Conservation (phyloP, 1,284 basidiomycete genomes). For the Schizophyllum amplum region DNA sequence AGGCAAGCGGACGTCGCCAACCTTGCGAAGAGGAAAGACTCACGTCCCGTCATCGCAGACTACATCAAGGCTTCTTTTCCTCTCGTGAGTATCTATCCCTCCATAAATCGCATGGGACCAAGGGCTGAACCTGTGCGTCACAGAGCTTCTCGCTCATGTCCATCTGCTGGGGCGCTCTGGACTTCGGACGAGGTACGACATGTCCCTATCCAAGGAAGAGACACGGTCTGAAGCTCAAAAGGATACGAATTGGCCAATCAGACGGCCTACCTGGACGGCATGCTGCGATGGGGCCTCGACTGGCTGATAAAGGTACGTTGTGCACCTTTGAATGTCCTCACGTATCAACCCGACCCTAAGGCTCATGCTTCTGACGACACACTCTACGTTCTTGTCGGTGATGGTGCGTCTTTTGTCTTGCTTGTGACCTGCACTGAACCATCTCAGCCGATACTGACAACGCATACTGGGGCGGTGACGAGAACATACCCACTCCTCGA, state of each 20-base stretch:
- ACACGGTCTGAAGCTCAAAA: slow-evolving; percentile 15
- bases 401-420: slow-evolving; percentile 28
- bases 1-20: no score
- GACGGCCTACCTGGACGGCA: slow-evolving; percentile 82
- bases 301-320: slow-evolving; percentile 89
- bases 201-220: neutral
- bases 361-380: slow-evolving; percentile 72
- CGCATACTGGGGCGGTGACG: slow-evolving; percentile 86
- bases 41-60: no score
- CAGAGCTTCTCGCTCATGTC: slow-evolving; percentile 77
- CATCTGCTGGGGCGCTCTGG: slow-evolving; percentile 81
- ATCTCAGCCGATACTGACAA: slow-evolving; percentile 51
- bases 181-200: slow-evolving; percentile 61
- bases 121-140: neutral
- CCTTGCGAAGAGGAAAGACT: no score
- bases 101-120: neutral
- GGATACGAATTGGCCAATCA: slow-evolving; percentile 82
- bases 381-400: slow-evolving; percentile 74
- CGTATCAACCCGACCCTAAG: no score
- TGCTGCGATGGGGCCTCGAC: slow-evolving; percentile 83
- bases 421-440: slow-evolving; percentile 1
- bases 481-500: slow-evolving; percentile 65
- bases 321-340: slow-evolving; percentile 3
- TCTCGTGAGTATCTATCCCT: slow-evolving; percentile 35
- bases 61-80: slow-evolving; percentile 86